Evolutionary conservation across 1,284 basidiomycete species (phyloP), one percentile per base, ranked within the genome.

Genomic region (Trichosporon sp.): DNA sequence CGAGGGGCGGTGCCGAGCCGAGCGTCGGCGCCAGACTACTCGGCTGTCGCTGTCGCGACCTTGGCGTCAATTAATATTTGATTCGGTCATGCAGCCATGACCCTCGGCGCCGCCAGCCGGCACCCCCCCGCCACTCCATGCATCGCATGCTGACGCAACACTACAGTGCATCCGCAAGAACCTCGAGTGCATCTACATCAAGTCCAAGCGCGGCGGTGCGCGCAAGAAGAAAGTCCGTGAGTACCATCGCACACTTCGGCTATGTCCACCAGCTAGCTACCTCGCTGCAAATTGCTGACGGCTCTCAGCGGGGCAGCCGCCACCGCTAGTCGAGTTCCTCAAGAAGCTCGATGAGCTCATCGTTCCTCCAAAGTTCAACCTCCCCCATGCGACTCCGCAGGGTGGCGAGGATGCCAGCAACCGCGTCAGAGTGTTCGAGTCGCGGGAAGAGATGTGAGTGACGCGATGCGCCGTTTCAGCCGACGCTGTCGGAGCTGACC

Each of bases 151-250:
- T 64, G 6, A 64, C 63, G 3, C n/a, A 7, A 21, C 13, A 9
- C 29, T 8, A 9, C 73, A 84, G 79, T 84, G 83, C 68, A 35
- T 66, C 9, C 77, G 75, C 62, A 82, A 82, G 71, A 72, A 74
- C 3, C 67, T 80, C 12, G 78, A 80, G 64, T 84, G 83, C 70
- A 78, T 81, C 35, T 84, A 78, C 70, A 81, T 84, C 70, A 83
- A 83, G 74, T 82, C 80, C 21, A 74, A 78, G 44, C 73, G 83
- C 42, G 83, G 82, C 8, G 83, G 83, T 7, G 80, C 82, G 1
- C 76, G 83, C 68, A 83, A 81, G 76, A 79, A 80, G 70, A 75
- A 76, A 29, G 78, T 79, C 68, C 70, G 76, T 76, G 65, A 69
- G 74, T 74, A 13, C 12, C n/a, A 32, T 12, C 32, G 27, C 15